Conservation (phyloP, 805 yeast genomes). For the Yamadazyma akitaensis region DNA sequence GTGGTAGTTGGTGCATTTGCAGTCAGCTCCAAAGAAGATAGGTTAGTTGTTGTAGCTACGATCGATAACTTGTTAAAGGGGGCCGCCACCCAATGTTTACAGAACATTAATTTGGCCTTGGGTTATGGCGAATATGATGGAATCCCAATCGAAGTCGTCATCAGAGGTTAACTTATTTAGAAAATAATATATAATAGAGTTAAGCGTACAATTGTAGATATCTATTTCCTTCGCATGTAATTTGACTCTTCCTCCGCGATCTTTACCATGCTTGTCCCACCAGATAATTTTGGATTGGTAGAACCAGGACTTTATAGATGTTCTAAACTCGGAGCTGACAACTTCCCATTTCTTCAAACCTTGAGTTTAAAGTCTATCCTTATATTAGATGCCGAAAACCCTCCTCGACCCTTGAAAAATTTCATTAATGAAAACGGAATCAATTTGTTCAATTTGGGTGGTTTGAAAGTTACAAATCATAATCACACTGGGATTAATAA, state of each 20-base stretch:
- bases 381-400: constrained; percentile 80
- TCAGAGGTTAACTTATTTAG: constrained; percentile 37
- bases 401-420: constrained; percentile 65
- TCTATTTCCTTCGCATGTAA: neutral
- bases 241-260: neutral
- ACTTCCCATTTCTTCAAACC: constrained; percentile 75
- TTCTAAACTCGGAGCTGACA: constrained; percentile 70
- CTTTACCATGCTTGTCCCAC: constrained; percentile 79
- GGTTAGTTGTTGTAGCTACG: constrained; percentile 93
- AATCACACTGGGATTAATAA: constrained; percentile 24
- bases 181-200: neutral
- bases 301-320: constrained; percentile 85
- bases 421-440: constrained; percentile 59
- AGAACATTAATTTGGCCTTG: constrained; percentile 86
- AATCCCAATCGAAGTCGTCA: constrained; percentile 69
- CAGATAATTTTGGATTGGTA: constrained; percentile 87
- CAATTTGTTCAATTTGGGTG: constrained; percentile 47
- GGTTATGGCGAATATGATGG: constrained; percentile 95
- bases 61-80: constrained; percentile 96
- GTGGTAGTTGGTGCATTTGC: constrained; percentile 95
- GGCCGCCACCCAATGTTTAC: constrained; percentile 97
- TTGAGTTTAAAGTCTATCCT: constrained; percentile 65
- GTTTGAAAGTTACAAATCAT: constrained; percentile 38
- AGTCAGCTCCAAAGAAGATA: constrained; percentile 79
- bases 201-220: neutral